Evolutionary conservation across 192 early-diverging fungal genomes (phyloP), one percentile per base, ranked within the genome.

Genomic region (Dimargaris xerosporica): DNA sequence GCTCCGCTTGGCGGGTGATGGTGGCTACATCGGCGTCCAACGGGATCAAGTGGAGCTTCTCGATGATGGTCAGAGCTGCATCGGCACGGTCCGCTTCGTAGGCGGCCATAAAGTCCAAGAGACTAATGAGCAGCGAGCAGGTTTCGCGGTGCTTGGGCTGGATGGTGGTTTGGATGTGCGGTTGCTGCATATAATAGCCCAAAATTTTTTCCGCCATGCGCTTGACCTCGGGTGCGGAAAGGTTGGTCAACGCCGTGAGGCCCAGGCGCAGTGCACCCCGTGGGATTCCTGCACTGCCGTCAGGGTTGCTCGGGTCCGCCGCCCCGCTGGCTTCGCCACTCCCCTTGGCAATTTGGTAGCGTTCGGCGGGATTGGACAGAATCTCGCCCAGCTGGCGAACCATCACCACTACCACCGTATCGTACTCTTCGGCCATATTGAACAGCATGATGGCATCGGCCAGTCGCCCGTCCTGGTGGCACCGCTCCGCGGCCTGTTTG

Each of bases 391-490:
- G 65, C 67, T 86, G 81, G 60, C 77, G 76, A 63, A 78, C 78
- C 63, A 91, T 64, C 12, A 91, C 75, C 25, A 72, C 75, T 12
- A 94, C 71, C 25, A 91, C 91, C 12, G 78, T 76, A 70, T 86
- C 83, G 65, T 81, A 82, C 55, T 86, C 82, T 67, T 81, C 79
- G 4, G 83, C 86, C 42, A 92, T 76, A 66, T 91, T 78, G 63
- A 83, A 89, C 42, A 94, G 69, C 64, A 83, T 66, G 30, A 92
- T 79, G 1, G 89, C 83, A 65, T 93, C 89, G 19, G 71, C 75
- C 44, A 88, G 75, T 3, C 78, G 75, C 0, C 88, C 88, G 54
- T 83, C 79, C 43, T 79, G 74, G 44, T 80, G 85, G 58, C 83
- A 85, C 39, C 81, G 74, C 64, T 84, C 75, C 3, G 91, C 93